Evolutionary conservation across 176 grass and related monocot species (phyloP), one percentile per base, ranked within the genome.

Genomic region (Oropetium thomaeum): DNA sequence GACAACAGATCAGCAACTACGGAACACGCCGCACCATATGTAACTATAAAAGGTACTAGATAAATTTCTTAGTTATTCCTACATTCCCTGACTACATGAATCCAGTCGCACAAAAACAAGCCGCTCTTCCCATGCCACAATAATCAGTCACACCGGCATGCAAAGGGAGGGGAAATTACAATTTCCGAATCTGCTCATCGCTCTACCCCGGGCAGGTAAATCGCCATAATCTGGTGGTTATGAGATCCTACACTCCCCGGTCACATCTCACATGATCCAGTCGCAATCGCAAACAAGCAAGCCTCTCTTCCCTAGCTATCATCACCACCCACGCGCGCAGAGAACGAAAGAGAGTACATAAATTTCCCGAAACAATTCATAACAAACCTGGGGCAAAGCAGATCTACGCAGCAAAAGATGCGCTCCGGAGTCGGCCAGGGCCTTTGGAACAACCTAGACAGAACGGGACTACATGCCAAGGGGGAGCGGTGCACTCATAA

Each of bases 381-480:
- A 45, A 42, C n/a, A 20, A 60, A 42, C 19, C 20, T 26, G 39
- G 44, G 6, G 47, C 19, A 20, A 58, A 33, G 23, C 33, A 78
- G 74, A 87, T 83, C 52, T 28, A 78, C 65, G 20, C 79, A 47
- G 41, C 22, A 30, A 48, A 32, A n/a, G 45, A 45, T 10, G 5
- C 12, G 23, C 23, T 57, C 9, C 16, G 58, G 66, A 34, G 67
- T 47, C 45, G 31, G 34, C 23, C 2, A 33, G 11, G 49, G 59
- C 58, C 19, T 13, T 16, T 54, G 8, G 31, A 37, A 41, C 20
- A 60, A 55, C 61, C 43, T 54, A 54, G 28, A 16, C 45, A 11
- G 9, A 69, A 17, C 65, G 22, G 47, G 32, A 1, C 9, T 19
- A 31, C 74, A 4, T 13, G 10, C 23, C 27, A 62, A 22, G 14